These are phyloP conservation scores for Nicotiana tomentosiformis DNA, from an alignment of 257 asterid genomes.

Conservation along the genomic window DNA sequence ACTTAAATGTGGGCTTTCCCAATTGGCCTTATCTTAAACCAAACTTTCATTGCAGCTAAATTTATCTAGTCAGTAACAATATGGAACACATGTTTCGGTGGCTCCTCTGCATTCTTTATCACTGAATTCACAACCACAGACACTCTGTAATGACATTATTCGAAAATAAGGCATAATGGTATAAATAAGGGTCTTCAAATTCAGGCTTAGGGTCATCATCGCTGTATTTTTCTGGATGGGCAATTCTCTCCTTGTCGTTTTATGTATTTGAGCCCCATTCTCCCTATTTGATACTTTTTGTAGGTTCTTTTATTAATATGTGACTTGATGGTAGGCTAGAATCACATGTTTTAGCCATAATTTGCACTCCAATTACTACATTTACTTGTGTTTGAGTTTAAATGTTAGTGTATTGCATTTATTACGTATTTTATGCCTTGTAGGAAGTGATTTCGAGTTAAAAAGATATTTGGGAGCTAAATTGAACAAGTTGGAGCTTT, in stretches of 20 bases:
- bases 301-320: no score
- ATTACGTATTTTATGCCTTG: no score
- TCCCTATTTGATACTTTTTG: no score
- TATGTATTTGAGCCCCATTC: no score
- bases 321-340: no score
- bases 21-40: conserved; percentile 89
- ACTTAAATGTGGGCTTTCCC: conserved; percentile 78
- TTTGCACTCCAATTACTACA: no score
- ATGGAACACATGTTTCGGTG: conserved; percentile 88
- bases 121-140: conserved; percentile 80
- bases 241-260: conserved; percentile 11
- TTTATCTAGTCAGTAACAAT: conserved; percentile 80
- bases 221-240: conserved; percentile 72
- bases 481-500: no score
- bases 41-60: conserved; percentile 76
- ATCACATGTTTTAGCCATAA: no score
- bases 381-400: no score
- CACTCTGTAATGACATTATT: conserved; percentile 69
- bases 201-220: conserved; percentile 73
- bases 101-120: conserved; percentile 74
- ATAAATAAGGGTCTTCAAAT: conserved; percentile 76
- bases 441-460: no score
- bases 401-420: no score
- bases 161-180: conserved; percentile 77
- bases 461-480: no score